phyloP scores from a whole-genome alignment of 106 monocot genomes.

The Dendrobium officinale region DNA sequence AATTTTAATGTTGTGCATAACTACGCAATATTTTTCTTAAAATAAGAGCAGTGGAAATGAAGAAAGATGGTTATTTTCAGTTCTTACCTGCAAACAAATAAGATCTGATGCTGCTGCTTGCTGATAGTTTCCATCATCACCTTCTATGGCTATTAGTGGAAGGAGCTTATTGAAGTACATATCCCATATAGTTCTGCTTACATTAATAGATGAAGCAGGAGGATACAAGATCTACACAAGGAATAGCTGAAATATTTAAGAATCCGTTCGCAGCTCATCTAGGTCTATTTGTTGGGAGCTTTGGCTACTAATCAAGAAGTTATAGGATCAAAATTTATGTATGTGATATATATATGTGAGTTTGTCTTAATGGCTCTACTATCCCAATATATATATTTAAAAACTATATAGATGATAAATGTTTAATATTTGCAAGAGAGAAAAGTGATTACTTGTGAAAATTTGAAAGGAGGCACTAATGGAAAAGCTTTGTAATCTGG shows the following conservation, averaged over 20 bases:
- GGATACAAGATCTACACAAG: slow-evolving; percentile 28
- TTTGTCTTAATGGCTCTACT: too few species aligned
- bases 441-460: slow-evolving; percentile 22
- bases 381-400: not conserved
- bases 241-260: not conserved
- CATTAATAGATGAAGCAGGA: slow-evolving; percentile 38
- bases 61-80: not conserved
- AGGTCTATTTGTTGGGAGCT: too few species aligned
- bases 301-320: not conserved
- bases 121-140: slow-evolving; percentile 53
- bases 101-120: slow-evolving; percentile 40
- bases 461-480: slow-evolving; percentile 22
- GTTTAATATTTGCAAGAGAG: not conserved
- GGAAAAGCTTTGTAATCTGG: slow-evolving; percentile 11
- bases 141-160: slow-evolving; percentile 25
- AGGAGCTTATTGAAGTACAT: slow-evolving; percentile 35
- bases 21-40: too few species aligned
- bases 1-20: too few species aligned
- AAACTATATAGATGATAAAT: not conserved
- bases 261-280: too few species aligned
- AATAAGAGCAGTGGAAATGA: too few species aligned
- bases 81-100: slow-evolving; percentile 47
- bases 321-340: too few species aligned
- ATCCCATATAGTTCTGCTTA: slow-evolving; percentile 37
- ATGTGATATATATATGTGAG: too few species aligned